Percentiles rank a stretch among this genome's conserved stretches.
Evolutionary conservation across 2,329 filamentous ascomycete genomes (phyloP).

Genomic region (Penicillium sp.): DNA sequence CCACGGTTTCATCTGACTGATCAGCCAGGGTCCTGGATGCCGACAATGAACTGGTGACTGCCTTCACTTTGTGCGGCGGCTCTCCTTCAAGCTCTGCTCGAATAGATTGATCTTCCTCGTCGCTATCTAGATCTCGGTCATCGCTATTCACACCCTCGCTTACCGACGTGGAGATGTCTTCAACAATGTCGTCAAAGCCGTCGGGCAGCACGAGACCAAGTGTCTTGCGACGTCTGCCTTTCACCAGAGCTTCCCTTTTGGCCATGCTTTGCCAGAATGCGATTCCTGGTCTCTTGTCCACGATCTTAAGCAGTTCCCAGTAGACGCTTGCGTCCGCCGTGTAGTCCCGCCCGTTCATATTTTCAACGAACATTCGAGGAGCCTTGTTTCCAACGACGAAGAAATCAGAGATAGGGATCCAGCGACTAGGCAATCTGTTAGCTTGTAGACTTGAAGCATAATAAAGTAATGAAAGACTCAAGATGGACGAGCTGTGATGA

Average conservation of each 20-base stretch:
- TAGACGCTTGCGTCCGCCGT: background rate
- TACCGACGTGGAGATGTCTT: background rate
- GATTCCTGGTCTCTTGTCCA: background rate
- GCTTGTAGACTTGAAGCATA: background rate
- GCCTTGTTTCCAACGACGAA: background rate
- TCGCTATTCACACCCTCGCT: too few species aligned
- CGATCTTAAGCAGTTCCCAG: background rate
- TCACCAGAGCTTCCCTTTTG: background rate
- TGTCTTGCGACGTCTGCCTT: background rate
- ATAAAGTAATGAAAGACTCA: background rate
- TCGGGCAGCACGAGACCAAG: background rate
- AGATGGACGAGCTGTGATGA: background rate
- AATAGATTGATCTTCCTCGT: background rate
- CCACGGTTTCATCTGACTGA: background rate
- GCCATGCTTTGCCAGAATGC: background rate
- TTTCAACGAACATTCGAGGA: background rate
- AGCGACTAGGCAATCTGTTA: background rate
- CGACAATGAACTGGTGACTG: background rate
- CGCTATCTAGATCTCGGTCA: too few species aligned
- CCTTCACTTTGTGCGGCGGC: background rate
- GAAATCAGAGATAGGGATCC: background rate
- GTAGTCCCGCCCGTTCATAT: background rate
- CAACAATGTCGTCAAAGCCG: background rate
- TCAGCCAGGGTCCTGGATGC: background rate
- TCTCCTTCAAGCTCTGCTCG: background rate